Base-by-base conservation (phyloP, 805 yeast species). In the Yarrowia sp. region DNA sequence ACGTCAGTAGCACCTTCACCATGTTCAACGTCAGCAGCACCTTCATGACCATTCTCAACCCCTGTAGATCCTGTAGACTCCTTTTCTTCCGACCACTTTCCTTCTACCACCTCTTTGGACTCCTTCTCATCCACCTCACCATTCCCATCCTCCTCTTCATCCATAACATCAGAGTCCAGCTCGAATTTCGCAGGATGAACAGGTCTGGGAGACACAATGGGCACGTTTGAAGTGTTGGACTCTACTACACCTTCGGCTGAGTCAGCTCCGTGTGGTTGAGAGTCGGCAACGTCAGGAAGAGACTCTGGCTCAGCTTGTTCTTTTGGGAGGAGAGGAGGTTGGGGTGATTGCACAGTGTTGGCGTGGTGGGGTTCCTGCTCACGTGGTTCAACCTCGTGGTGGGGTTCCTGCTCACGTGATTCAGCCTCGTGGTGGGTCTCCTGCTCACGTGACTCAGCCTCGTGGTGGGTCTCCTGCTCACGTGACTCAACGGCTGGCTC, bases 231-330 rank as follows among this genome's bases (percentile, higher is more conserved):
- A 3, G 36, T 9, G 9, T 47, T 24, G n/a, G 34, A 14, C 50
- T 46, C 50, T 13, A 7, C 6, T 12, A 24, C 34, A 6, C 14
- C 10, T 15, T 20, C 50, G 15, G 50, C 50, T 46, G 50, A 46
- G 50, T 46, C 50, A 46, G 50, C 50, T 24, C 30, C 34, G 14
- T 46, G 50, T n/a, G 50, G 3, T 24, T 24, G 50, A 20, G 50
- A 46, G 34, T 46, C 50, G 2, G 20, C 55, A 49, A 49, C 55
- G 39, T 34, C 55, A 49, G 33, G 24, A 9, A 14, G 39, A 49
- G 55, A 12, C 24, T 49, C 39, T 33, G 55, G 55, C 55, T 49
- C 55, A 49, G 55, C 50, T 46, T 46, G 50, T 13, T 46, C 50
- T 24, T 46, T 46, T 19, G 49, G n/a, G 14, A 19, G 12, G 44